Evolutionary conservation across 148 eudicot species (phyloP), one percentile per base, ranked within the genome.

Genomic region (Rheum nobile): DNA sequence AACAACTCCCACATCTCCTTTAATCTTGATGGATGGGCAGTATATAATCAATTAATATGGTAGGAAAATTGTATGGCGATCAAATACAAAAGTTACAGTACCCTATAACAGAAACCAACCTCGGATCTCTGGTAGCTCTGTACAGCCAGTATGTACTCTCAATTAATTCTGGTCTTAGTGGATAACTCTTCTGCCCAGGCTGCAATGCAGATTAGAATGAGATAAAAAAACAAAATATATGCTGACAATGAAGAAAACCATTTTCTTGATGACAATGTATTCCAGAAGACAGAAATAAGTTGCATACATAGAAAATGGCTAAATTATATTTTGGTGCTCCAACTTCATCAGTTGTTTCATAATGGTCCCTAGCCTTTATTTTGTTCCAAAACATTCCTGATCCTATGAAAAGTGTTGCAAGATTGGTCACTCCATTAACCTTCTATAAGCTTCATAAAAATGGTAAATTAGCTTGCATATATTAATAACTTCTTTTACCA

Each of bases 101-200:
- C 39, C 70, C 22, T 17, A 65, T 22, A 32, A 65, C 5, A 80
- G 55, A 75, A 81, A 77, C 89, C 61, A 82, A 95, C 99, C 99
- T 92, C 81, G 94, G 79, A 82, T 92, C 88, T 82, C 99, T 87
- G 77, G 99, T 95, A 78, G 99, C 97, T 86, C 92, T 95, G 79
- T 90, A 95, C 63, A 95, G 94, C 99, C 97, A 95, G 79, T 95
- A 95, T 29, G 99, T 95, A 80, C 99, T 95, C 85, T 95, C 99
- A 75, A 89, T 90, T 67, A 95, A 83, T 81, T 95, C 99, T 57
- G 99, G 99, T 77, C 99, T 91, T 75, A 95, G 75, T 21, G 99
- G 99, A 80, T 95, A 95, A 86, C 99, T 88, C 81, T 88, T 95
- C 82, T 95, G 99, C 74, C 99, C 99, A 78, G 88, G 91, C 99